These are phyloP conservation scores for Trametes coccinea DNA, from an alignment of 768 basidiomycete species.

Conservation along the genomic window DNA sequence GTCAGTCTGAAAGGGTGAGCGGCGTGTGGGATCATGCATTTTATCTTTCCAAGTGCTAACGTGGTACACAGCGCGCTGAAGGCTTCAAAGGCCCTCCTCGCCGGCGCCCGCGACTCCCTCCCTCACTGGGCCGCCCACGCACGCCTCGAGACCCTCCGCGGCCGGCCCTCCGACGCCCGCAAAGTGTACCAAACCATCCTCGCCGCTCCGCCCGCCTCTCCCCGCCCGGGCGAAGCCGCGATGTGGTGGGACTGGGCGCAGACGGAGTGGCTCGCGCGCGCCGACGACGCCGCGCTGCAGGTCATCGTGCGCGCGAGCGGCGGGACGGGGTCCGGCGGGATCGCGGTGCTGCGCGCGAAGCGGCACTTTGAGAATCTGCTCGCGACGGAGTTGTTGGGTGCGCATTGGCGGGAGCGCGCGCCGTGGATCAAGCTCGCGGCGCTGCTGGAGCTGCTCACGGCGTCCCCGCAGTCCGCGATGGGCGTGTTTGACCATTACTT, in stretches of 20 bases:
- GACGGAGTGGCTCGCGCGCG: slow-evolving; percentile 72
- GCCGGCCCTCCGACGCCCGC: slow-evolving; percentile 64
- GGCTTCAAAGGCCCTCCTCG: slow-evolving; percentile 64
- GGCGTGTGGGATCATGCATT: no score
- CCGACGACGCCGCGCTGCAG: slow-evolving; percentile 49
- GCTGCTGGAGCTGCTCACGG: slow-evolving; percentile 62
- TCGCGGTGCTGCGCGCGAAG: slow-evolving; percentile 63
- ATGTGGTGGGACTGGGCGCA: slow-evolving; percentile 88
- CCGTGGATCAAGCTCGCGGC: slow-evolving; percentile 67
- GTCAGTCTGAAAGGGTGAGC: slow-evolving; percentile 57
- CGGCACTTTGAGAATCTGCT: slow-evolving; percentile 59
- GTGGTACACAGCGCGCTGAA: slow-evolving; percentile 56
- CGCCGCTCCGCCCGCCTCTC: slow-evolving; percentile 36
- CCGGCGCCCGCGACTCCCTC: slow-evolving; percentile 55
- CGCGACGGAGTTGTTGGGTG: slow-evolving; percentile 14
- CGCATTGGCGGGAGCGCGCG: slow-evolving; percentile 57
- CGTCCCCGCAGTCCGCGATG: slow-evolving; percentile 43
- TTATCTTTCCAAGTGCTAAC: not conserved
- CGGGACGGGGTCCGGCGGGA: slow-evolving; percentile 51
- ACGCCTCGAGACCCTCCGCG: slow-evolving; percentile 66
- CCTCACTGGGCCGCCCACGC: slow-evolving; percentile 77
- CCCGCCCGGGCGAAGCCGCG: slow-evolving; percentile 39
- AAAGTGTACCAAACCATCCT: slow-evolving; percentile 77
- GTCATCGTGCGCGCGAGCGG: slow-evolving; percentile 57
- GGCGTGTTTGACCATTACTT: slow-evolving; percentile 38